These are phyloP conservation scores for Anastatica hierochuntica DNA, from an alignment of 345 rosid species.

Conservation along the genomic window DNA sequence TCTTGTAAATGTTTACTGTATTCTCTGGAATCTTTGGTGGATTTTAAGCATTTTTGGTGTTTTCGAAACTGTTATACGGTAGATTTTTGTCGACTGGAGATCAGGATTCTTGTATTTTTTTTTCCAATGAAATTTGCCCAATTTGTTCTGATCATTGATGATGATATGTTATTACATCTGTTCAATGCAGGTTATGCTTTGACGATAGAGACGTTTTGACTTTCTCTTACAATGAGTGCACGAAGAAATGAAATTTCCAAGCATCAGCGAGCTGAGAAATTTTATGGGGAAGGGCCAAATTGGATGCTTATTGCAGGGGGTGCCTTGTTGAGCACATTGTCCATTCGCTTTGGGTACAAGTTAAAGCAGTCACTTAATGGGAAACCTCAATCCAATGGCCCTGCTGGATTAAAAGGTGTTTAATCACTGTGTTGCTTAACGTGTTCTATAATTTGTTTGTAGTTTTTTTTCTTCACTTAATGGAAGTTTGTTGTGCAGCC, in stretches of 20 bases:
- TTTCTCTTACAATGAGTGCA: conserved; percentile 54
- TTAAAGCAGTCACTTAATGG: conserved; percentile 61
- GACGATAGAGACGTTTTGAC: conserved; percentile 31
- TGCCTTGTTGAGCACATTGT: conserved; percentile 84
- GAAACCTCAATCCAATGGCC: conserved; percentile 43
- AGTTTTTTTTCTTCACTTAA: not conserved
- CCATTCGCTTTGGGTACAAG: conserved; percentile 87
- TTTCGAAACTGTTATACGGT: not conserved
- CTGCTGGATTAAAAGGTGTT: conserved; percentile 36
- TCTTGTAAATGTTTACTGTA: not conserved
- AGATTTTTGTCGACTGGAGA: not conserved
- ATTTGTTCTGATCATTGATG: not conserved
- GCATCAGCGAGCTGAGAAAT: conserved; percentile 38
- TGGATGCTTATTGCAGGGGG: conserved; percentile 96
- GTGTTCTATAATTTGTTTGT: not conserved
- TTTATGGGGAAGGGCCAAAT: conserved; percentile 54
- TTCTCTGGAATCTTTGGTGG: not conserved
- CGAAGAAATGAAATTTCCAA: conserved; percentile 40
- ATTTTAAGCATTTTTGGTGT: not conserved
- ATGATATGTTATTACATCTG: conserved; percentile 3
- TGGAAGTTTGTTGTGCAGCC: conserved; percentile 10
- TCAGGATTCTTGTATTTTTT: not conserved
- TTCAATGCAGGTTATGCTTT: conserved; percentile 44
- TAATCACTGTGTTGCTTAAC: not conserved
- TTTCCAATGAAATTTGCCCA: not conserved